Evolutionary conservation across 2,329 filamentous ascomycete genomes (phyloP), one percentile per base, ranked within the genome.

Genomic region (Lachnellula subtilissima): DNA sequence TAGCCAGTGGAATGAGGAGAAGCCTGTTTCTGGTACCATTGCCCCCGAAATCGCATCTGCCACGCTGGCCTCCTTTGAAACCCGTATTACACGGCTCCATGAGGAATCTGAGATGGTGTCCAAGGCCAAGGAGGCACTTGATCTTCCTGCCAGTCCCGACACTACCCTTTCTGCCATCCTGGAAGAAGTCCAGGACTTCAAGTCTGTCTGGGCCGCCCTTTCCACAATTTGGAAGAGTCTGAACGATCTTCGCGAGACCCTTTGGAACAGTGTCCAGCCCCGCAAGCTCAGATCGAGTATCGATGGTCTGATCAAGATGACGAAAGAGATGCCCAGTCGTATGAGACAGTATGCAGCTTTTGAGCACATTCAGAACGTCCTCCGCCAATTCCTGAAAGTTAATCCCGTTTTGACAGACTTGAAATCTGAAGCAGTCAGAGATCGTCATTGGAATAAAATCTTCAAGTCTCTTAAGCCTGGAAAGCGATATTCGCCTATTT

Each of bases 301-400:
- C 50, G 93, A 99, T 68, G 87, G 88, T 48, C 81, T 97, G 52
- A 90, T 97, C 71, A 96, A 96, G 77, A 96, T 96, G 82, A 97
- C 92, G 37, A 97, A 96, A 75, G 93, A 97, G 61, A 97, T 99
- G 94, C 94, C 95, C 0, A 96, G 91, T 73, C 87, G 94, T 57
- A 97, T 99, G 93, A 87, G 95, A 58, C 95, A 99, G 69, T 99
- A 99, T 72, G 93, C 95, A 65, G 95, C 95, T n/a, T 99, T 99
- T 70, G 95, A 99, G 73, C 93, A 99, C 69, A 91, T 99, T 40
- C 95, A 99, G 71, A 91, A 85, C 61, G 89, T 95, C 32, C 82
- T 99, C 42, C 88, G 91, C 46, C 87, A 92, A 60, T 82, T 96
- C 49, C 80, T 97, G 61, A 97, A 96, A 72, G 91, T 96, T 65